Percentiles rank a stretch among this genome's conserved stretches.
These are phyloP conservation scores for Solanum okadae DNA, from an alignment of 257 asterid genomes.

Conservation along the genomic window DNA sequence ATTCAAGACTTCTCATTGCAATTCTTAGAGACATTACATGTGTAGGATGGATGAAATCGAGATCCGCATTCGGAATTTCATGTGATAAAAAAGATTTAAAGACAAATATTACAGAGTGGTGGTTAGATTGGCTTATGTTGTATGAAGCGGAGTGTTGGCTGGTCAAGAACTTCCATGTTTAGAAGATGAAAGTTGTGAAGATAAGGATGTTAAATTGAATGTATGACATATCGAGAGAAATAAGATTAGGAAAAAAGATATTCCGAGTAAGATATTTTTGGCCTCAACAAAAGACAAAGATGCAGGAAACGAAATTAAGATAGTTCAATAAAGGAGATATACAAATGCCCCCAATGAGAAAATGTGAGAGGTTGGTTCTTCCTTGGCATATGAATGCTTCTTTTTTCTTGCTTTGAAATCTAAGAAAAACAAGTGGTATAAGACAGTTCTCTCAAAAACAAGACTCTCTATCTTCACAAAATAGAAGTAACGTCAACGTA, in stretches of 20 bases:
- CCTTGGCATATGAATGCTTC: neutral
- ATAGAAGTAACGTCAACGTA: rapidly evolving
- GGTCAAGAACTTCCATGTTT: neutral
- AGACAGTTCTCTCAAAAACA: neutral
- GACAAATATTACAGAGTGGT: too few relatives aligned
- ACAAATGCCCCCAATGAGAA: neutral
- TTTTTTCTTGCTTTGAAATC: neutral
- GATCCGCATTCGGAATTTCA: rapidly evolving
- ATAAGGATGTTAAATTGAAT: too few relatives aligned
- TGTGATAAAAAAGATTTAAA: too few relatives aligned
- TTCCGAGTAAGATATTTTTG: rapidly evolving
- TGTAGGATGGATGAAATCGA: neutral
- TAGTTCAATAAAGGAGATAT: neutral
- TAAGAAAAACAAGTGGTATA: neutral
- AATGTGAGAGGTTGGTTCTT: neutral
- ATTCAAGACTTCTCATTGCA: rapidly evolving
- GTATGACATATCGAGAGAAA: too few relatives aligned
- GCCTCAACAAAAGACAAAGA: neutral
- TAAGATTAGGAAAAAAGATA: too few relatives aligned
- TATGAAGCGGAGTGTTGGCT: rapidly evolving
- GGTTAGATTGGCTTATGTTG: neutral
- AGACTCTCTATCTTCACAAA: neutral
- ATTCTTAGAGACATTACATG: neutral
- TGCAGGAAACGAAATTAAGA: too few relatives aligned
- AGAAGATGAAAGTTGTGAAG: too few relatives aligned